A percentile compares a stretch with the other conserved stretches of the same genome.
Conservation (phyloP, 2,329 filamentous ascomycete genomes). For the Epichloe coenophiala region DNA sequence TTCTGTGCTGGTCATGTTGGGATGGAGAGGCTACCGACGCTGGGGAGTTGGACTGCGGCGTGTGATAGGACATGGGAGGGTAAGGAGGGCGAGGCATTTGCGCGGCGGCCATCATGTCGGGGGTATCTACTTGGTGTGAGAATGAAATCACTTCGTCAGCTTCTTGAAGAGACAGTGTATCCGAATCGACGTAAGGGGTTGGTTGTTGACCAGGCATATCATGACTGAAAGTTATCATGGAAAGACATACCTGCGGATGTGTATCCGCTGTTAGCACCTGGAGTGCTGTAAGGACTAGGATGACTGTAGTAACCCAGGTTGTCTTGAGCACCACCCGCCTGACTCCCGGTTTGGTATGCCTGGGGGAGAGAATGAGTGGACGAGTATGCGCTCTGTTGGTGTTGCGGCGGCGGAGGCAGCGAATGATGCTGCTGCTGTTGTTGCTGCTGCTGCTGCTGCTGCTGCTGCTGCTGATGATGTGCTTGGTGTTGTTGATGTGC, state of each 20-base stretch:
- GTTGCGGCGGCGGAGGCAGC: slow-evolving; percentile 26
- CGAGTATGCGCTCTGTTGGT: slow-evolving; percentile 55
- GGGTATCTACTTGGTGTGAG: slow-evolving; percentile 30
- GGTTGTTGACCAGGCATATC: too few relatives aligned
- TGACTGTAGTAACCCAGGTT: slow-evolving; percentile 61
- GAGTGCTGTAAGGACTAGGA: slow-evolving; percentile 70
- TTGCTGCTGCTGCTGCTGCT: slow-evolving; percentile 40
- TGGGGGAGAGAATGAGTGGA: slow-evolving; percentile 51
- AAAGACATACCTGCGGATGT: slow-evolving; percentile 63
- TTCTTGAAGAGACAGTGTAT: not conserved
- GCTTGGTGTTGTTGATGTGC: slow-evolving; percentile 48
- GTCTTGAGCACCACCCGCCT: slow-evolving; percentile 51
- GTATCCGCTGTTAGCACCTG: slow-evolving; percentile 71
- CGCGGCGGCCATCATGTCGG: slow-evolving; percentile 54
- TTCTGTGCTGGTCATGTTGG: slow-evolving; percentile 77
- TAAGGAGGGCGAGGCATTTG: slow-evolving; percentile 65
- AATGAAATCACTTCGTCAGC: not conserved
- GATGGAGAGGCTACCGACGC: slow-evolving; percentile 85
- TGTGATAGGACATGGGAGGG: slow-evolving; percentile 82
- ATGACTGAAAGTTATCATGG: not conserved
- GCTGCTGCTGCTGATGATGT: slow-evolving; percentile 33
- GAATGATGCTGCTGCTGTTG: slow-evolving; percentile 32
- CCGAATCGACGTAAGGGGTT: not conserved
- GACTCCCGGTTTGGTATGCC: slow-evolving; percentile 54
- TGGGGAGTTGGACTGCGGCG: slow-evolving; percentile 87